Percentiles rank a stretch among this genome's conserved stretches.
phyloP scores from a whole-genome alignment of 1,139 yeast genomes.

The Taphrina betulina region DNA sequence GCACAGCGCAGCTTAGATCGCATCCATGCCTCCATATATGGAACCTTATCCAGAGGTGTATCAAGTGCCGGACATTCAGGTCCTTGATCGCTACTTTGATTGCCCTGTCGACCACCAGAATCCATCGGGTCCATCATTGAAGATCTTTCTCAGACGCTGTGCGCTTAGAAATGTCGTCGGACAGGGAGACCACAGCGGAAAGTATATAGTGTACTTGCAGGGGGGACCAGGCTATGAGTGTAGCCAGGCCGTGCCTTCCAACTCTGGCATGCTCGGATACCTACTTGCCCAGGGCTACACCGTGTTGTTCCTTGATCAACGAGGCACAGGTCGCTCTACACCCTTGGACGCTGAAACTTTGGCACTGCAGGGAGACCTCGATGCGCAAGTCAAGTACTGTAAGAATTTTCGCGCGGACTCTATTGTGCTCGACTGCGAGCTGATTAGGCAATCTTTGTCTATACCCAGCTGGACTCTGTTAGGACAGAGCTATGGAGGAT shows the following conservation, averaged over 20 bases:
- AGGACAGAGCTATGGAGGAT: slow-evolving; percentile 63
- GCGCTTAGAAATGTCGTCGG: slow-evolving; percentile 46
- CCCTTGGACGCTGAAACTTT: slow-evolving; percentile 37
- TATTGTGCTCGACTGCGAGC: slow-evolving; percentile 50
- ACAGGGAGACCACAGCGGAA: slow-evolving; percentile 63
- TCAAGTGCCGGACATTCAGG: slow-evolving; percentile 11
- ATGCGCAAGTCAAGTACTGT: slow-evolving; percentile 48
- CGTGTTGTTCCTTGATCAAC: slow-evolving; percentile 55
- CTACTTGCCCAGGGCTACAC: slow-evolving; percentile 51
- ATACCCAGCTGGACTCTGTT: slow-evolving; percentile 52
- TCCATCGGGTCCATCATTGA: slow-evolving; percentile 14
- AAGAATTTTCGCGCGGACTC: slow-evolving; percentile 51
- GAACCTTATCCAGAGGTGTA: no score
- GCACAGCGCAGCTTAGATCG: no score
- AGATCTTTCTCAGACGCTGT: slow-evolving; percentile 35
- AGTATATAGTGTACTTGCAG: slow-evolving; percentile 49
- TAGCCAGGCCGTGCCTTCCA: slow-evolving; percentile 46
- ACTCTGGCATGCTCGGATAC: slow-evolving; percentile 47
- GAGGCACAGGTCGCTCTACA: slow-evolving; percentile 43
- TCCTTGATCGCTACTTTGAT: slow-evolving; percentile 15
- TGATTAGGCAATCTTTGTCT: slow-evolving; percentile 46
- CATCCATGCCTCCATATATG: no score
- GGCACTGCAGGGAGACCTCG: slow-evolving; percentile 38
- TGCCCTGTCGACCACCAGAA: slow-evolving; percentile 35
- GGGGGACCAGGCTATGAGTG: slow-evolving; percentile 59